Base-by-base conservation (phyloP, 768 basidiomycete species). In the Asterophora lycoperdoides region DNA sequence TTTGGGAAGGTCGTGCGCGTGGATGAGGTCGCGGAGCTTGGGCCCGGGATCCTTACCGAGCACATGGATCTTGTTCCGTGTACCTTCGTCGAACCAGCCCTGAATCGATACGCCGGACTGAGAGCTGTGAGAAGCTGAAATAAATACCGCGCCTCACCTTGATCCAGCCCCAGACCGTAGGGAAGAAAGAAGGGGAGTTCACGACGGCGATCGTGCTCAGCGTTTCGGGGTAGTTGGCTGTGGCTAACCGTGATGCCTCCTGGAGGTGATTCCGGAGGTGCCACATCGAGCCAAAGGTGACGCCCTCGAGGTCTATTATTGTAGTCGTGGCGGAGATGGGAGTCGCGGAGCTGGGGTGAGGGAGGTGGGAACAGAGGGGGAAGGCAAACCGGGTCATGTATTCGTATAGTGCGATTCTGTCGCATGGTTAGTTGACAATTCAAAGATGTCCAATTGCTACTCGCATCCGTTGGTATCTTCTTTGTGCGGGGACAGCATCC, bases 101-200 rank as follows among this genome's bases (percentile, higher is more conserved):
- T 86, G 56, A 6, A 26, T 8, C 20, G 18, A 15, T 18, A 13
- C 1, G 11, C n/a, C 20, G 3, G 18, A 15, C 5, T 38, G 5
- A 13, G 19, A 34, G 3, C 9, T 38, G 8, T 18, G 34, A 35
- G 15, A 40, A 19, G 18, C 23, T 23, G 6, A 23, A 23, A 23
- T 23, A 23, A 3, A 23, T 6, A 23, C 23, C 36, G 10, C 15
- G 17, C 42, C 68, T 34, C 49, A 81, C 84, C 72, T 87, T 89
- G 61, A 92, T 74, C 89, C 89, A 92, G 28, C 75, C 76, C 89
- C 89, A 93, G 8, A 92, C 71, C 1, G 83, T 87, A 2, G 84
- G 79, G 64, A 93, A 93, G 72, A 90, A 93, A 0, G 80, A 71
- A 0, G 91, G 90, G 0, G 88, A 82, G 55, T 92, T 91, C 46